These are phyloP conservation scores for Helminthosporium solani DNA, from an alignment of 2,329 filamentous ascomycete species.

Conservation along the genomic window DNA sequence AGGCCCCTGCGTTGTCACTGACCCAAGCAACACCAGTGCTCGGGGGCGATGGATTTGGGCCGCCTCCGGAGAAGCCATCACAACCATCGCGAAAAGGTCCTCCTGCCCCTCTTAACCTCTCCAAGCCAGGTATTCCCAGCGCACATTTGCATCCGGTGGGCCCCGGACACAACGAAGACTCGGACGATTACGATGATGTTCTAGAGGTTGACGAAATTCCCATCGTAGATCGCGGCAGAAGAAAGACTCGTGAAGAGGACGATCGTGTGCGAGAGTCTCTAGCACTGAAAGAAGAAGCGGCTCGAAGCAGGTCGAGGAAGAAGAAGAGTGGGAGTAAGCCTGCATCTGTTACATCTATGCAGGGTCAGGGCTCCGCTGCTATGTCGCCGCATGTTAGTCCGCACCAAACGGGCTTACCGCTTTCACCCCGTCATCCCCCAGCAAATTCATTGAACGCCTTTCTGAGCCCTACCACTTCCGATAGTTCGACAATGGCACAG, in stretches of 20 bases:
- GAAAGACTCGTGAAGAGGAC: slow-evolving; percentile 85
- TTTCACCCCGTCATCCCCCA: slow-evolving; percentile 41
- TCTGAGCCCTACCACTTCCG: slow-evolving; percentile 51
- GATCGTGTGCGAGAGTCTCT: slow-evolving; percentile 73
- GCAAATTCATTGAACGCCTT: slow-evolving; percentile 46
- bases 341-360: slow-evolving; percentile 20
- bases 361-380: slow-evolving; percentile 19
- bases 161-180: slow-evolving; percentile 66
- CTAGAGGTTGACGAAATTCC: slow-evolving; percentile 67
- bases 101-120: slow-evolving; percentile 78
- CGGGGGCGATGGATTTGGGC: slow-evolving; percentile 40
- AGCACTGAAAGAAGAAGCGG: slow-evolving; percentile 67
- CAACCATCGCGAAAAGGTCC: slow-evolving; percentile 72
- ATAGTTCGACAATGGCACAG: slow-evolving; percentile 43
- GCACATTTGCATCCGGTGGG: slow-evolving; percentile 48
- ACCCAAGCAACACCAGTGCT: slow-evolving; percentile 43
- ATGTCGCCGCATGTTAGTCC: slow-evolving; percentile 36
- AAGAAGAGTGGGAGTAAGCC: slow-evolving; percentile 57
- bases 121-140: slow-evolving; percentile 46
- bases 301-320: slow-evolving; percentile 73
- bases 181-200: slow-evolving; percentile 82
- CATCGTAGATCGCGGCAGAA: slow-evolving; percentile 65
- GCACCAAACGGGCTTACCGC: slow-evolving; percentile 35
- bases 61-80: slow-evolving; percentile 32
- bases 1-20: slow-evolving; percentile 39